Conservation (phyloP, 306 rosid species). For the Myrica gale region DNA sequence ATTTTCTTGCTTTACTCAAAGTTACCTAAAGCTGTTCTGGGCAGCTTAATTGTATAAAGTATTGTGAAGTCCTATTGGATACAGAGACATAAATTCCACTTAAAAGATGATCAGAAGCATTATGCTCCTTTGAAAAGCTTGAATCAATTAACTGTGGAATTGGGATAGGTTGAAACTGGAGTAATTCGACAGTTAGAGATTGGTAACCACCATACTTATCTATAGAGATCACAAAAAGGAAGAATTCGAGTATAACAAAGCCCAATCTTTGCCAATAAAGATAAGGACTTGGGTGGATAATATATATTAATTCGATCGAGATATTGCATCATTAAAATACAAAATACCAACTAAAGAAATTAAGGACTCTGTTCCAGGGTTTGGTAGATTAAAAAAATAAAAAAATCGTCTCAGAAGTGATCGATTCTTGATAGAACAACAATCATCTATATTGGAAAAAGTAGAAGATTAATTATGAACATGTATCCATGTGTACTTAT, state of each 20-base stretch:
- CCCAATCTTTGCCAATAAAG: constrained; percentile 25
- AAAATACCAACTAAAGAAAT: neutral
- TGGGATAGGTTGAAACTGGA: neutral
- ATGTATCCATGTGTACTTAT: too few relatives aligned
- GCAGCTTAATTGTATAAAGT: constrained; percentile 1
- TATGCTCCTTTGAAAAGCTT: constrained; percentile 19
- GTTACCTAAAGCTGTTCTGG: constrained; percentile 18
- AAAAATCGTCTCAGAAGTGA: constrained; percentile 3
- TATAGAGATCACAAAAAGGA: neutral
- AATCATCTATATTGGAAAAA: neutral
- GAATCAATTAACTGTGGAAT: neutral
- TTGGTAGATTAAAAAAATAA: too few relatives aligned
- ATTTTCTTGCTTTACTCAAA: constrained; percentile 26
- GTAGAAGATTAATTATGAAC: neutral
- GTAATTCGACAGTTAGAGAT: neutral
- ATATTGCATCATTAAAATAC: constrained; percentile 21
- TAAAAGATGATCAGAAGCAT: constrained; percentile 22
- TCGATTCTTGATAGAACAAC: constrained; percentile 27
- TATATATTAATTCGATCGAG: constrained; percentile 28
- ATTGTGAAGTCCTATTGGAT: constrained; percentile 10
- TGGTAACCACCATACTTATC: constrained; percentile 7
- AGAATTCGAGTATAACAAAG: constrained; percentile 29
- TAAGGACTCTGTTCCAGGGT: too few relatives aligned
- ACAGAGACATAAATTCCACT: constrained; percentile 14
- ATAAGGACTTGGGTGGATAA: constrained; percentile 9